Conservation (phyloP, 1,139 yeast species). For the Candida glucosophila region DNA sequence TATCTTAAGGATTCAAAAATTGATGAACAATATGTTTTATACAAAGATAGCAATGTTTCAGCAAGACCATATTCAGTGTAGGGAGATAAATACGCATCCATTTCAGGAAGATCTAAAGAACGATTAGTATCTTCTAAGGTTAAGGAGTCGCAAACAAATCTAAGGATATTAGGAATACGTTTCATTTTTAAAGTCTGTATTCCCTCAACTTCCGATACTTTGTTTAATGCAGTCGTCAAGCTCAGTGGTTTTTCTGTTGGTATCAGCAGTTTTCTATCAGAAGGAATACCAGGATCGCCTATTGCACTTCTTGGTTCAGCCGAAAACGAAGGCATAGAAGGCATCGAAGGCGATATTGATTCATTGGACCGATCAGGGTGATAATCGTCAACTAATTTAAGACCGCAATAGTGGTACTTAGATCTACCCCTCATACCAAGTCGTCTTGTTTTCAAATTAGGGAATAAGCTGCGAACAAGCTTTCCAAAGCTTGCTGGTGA, state of each 20-base stretch:
- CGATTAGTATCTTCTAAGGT: conserved; percentile 14
- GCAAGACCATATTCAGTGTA: conserved; percentile 52
- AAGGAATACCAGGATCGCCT: conserved; percentile 18
- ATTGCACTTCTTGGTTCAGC: conserved; percentile 9
- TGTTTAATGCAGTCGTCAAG: conserved; percentile 4
- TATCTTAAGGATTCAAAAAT: conserved; percentile 59
- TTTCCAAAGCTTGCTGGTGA: conserved; percentile 91
- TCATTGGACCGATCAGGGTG: conserved; percentile 19
- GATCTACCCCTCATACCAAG: conserved; percentile 86
- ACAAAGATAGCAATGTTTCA: conserved; percentile 51
- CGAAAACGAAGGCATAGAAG: conserved; percentile 11
- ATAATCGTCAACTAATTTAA: conserved; percentile 51
- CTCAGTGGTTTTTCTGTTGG: conserved; percentile 12
- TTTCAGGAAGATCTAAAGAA: conserved; percentile 41
- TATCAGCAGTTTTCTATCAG: too few species aligned
- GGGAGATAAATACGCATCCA: conserved; percentile 41
- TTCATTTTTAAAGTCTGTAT: conserved; percentile 12
- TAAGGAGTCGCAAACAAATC: conserved; percentile 17
- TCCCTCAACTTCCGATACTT: conserved; percentile 4
- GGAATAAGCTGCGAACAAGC: conserved; percentile 65
- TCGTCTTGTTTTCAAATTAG: conserved; percentile 70
- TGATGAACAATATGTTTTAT: conserved; percentile 54
- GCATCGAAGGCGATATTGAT: conserved; percentile 15
- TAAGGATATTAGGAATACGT: conserved; percentile 30
- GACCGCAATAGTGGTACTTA: conserved; percentile 86